These are phyloP conservation scores for Panicum virgatum DNA, from an alignment of 202 grass and related monocot species.

Conservation along the genomic window DNA sequence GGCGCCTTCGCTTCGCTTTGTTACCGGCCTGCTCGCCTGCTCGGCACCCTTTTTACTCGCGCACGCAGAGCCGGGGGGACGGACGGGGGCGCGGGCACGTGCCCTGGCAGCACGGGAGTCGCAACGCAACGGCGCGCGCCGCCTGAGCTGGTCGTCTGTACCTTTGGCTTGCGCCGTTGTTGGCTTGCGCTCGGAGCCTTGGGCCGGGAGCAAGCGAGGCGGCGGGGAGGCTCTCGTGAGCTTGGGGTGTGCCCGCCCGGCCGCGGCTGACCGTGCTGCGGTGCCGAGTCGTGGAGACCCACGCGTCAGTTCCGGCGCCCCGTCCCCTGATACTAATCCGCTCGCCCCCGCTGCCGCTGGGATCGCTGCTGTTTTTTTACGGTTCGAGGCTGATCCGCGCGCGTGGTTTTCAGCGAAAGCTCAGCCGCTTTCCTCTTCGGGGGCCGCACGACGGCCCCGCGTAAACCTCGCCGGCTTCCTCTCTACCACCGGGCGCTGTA, in stretches of 20 bases:
- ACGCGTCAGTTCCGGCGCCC: slow-evolving; percentile 37
- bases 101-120: background rate
- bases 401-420: slow-evolving; percentile 16
- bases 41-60: slow-evolving; percentile 27
- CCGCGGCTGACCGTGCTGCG: background rate
- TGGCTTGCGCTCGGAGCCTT: slow-evolving; percentile 43
- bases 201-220: background rate
- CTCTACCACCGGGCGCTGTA: background rate
- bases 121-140: background rate
- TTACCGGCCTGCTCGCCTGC: background rate
- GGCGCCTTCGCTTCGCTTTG: background rate
- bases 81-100: background rate
- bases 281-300: slow-evolving; percentile 19
- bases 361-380: slow-evolving; percentile 4
- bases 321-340: background rate
- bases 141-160: slow-evolving; percentile 27
- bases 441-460: background rate
- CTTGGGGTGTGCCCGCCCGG: background rate
- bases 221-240: slow-evolving; percentile 20
- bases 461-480: slow-evolving; percentile 27
- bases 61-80: background rate
- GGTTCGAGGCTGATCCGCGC: slow-evolving; percentile 35
- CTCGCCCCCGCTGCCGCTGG: background rate
- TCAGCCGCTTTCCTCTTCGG: slow-evolving; percentile 30
- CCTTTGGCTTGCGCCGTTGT: slow-evolving; percentile 7